These are phyloP conservation scores for Chaetomiaceae sp. DNA, from an alignment of 2,329 filamentous ascomycete species.

Conservation along the genomic window DNA sequence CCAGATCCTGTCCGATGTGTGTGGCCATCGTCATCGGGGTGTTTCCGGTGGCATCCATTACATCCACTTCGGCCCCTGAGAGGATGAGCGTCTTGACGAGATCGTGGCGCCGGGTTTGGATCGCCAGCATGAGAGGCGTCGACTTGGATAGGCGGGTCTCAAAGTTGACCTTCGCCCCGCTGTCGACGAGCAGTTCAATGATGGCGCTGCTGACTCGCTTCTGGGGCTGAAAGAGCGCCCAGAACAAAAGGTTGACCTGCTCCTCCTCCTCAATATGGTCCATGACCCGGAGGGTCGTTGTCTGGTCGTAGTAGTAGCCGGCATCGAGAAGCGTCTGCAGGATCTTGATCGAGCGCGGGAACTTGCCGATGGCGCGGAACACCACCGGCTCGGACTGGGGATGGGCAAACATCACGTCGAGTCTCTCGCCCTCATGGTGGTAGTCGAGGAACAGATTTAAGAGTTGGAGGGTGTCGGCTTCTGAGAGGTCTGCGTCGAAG, in stretches of 20 bases:
- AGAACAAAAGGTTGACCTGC: constrained; percentile 52
- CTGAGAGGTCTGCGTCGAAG: constrained; percentile 46
- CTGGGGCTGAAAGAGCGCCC: constrained; percentile 58
- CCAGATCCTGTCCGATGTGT: constrained; percentile 47
- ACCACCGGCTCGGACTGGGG: constrained; percentile 44
- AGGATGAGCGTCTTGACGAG: constrained; percentile 53
- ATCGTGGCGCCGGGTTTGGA: constrained; percentile 51
- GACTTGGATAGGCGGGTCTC: constrained; percentile 47
- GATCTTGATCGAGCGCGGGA: constrained; percentile 51
- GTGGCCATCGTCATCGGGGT: constrained; percentile 59
- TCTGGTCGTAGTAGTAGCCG: constrained; percentile 57
- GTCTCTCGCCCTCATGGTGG: constrained; percentile 40
- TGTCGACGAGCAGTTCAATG: constrained; percentile 52
- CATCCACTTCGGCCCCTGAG: constrained; percentile 55
- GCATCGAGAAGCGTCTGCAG: constrained; percentile 49
- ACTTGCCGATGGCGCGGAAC: constrained; percentile 48
- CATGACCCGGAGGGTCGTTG: constrained; percentile 39
- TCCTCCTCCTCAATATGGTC: constrained; percentile 48
- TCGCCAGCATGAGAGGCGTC: constrained; percentile 57
- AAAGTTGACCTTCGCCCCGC: constrained; percentile 53
- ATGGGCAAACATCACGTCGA: constrained; percentile 47
- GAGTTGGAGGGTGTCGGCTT: constrained; percentile 47
- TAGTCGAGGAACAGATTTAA: constrained; percentile 50
- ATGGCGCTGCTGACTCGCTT: constrained; percentile 57
- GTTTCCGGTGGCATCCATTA: constrained; percentile 50